Evolutionary conservation across 2,329 filamentous ascomycete genomes (phyloP), one percentile per base, ranked within the genome.

Genomic region (Ceratocystis albifundus): DNA sequence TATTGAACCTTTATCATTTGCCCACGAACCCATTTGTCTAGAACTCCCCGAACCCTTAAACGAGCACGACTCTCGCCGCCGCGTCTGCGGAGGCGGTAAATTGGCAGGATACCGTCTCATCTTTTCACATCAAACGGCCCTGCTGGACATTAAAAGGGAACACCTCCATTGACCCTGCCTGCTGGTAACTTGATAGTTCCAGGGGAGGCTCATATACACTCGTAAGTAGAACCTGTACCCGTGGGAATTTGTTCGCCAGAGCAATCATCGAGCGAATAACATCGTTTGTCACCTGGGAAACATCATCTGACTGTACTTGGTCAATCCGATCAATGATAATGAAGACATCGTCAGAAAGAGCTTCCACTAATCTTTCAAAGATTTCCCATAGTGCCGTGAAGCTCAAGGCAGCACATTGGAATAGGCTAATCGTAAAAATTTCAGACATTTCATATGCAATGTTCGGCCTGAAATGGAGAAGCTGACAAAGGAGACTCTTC

Each of bases 181-280:
- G 66, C 6, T 65, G 41, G 12, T 65, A 65, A 4, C 4, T 25
- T 6, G 61, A 53, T 0, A 69, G 30, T 15, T 65, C 62, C 5
- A 59, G 65, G 4, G 67, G 67, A 45, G 67, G 67, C n/a, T 69
- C 65, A 57, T 59, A 69, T 22, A 67, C 62, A 36, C 67, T 69
- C 1, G 67, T 69, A n/a, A 67, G 41, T 17, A 69, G 65, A 4
- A 45, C 62, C 22, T 61, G 32, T 2, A 57, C 59, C 50, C 30
- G 46, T 2, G 67, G 65, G n/a, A 65, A n/a, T 12, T 61, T 28
- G 12, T 15, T 30, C 4, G 65, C 50, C 12, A 67, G 32, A 8
- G 28, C 12, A 28, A 69, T 65, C 30, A 69, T 45, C 20, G 25
- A 28, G 2, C 65, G 65, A 12, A 69, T 32, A 12, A 69, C 36